Conservation (phyloP, 768 basidiomycete genomes). For the Goffeauzyma gilvescens region DNA sequence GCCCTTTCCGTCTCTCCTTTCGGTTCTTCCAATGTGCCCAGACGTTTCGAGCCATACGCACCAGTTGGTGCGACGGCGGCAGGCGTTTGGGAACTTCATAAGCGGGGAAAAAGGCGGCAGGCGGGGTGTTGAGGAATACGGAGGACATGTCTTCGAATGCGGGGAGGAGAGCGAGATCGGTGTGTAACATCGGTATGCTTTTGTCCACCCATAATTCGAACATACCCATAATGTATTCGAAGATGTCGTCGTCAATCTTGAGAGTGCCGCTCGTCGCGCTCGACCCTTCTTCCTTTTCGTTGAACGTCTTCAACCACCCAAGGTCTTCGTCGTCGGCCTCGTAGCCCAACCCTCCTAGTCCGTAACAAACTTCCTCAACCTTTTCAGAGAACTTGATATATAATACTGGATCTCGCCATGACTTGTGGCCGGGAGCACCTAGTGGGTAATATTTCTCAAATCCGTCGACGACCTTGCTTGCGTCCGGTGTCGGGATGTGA, state of each 20-base stretch:
- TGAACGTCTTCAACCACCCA: slow-evolving; percentile 83
- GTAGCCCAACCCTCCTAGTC: slow-evolving; percentile 60
- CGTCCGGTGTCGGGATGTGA: slow-evolving; percentile 82
- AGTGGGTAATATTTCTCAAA: slow-evolving; percentile 53
- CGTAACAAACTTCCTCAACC: slow-evolving; percentile 48
- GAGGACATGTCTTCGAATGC: slow-evolving; percentile 37
- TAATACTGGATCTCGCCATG: slow-evolving; percentile 61
- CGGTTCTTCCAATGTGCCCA: slow-evolving; percentile 85
- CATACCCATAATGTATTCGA: slow-evolving; percentile 85
- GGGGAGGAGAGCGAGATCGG: slow-evolving; percentile 35
- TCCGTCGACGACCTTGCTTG: slow-evolving; percentile 53
- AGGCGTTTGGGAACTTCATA: slow-evolving; percentile 51
- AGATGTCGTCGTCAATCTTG: slow-evolving; percentile 71
- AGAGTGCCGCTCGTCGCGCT: slow-evolving; percentile 36
- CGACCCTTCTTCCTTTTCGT: slow-evolving; percentile 49
- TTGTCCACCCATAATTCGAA: slow-evolving; percentile 82
- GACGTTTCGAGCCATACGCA: slow-evolving; percentile 50
- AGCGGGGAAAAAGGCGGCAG: slow-evolving; percentile 47
- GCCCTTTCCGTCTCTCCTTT: slow-evolving; percentile 57
- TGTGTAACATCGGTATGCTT: slow-evolving; percentile 71
- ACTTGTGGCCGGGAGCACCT: slow-evolving; percentile 38
- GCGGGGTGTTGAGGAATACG: slow-evolving; percentile 45
- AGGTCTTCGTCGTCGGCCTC: slow-evolving; percentile 92
- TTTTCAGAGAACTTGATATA: slow-evolving; percentile 70
- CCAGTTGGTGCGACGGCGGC: slow-evolving; percentile 44